Base-by-base conservation (phyloP, 352 stramenopile species). In the Aphanomyces invadans region DNA sequence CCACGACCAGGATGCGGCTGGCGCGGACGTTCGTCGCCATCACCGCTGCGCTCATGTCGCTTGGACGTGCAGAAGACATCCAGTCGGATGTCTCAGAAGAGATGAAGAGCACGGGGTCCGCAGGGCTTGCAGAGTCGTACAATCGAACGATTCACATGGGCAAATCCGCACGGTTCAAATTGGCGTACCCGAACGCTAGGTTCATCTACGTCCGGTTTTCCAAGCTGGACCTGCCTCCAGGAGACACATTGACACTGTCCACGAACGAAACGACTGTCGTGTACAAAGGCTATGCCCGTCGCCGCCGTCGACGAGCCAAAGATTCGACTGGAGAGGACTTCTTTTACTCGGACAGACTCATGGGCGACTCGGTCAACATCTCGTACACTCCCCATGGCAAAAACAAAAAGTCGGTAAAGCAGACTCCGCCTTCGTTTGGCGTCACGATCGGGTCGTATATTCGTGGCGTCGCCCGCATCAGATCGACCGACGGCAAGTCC, bases 191-290 rank as follows among this genome's bases (percentile, higher is more conserved):
- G 5, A 57, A 57, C 28, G 69, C 76, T 26, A 64, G 73, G 44
- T 84, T 80, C 63, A 32, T 84, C 44, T 75, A 70, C 0, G 54
- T 84, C 19, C 76, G 81, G 44, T 84, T 84, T 36, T 60, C 68
- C 4, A 44, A 69, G 0, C 80, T 84, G 39, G 21, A 71, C n/a
- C 55, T 84, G 49, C 33, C 72, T 3, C 29, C 69, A 3, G 73
- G 75, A 10, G 74, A 78, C 39, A 17, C 62, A 10, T 26, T 57
- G 21, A 57, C 49, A 21, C 25, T 57, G 9, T 33, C 49, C 19
- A 57, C 49, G 29, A 57, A 38, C 1, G 49, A 57, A 32, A 3
- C 49, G 5, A 57, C 49, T 5, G 49, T 57, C 49, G 23, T 57
- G 25, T 57, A 57, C 49, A 57, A 21, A 21, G 49, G 49, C 49